Evolutionary conservation across 495 filamentous ascomycete genomes (phyloP), one percentile per base, ranked within the genome.

Genomic region (Penicillium soppii): DNA sequence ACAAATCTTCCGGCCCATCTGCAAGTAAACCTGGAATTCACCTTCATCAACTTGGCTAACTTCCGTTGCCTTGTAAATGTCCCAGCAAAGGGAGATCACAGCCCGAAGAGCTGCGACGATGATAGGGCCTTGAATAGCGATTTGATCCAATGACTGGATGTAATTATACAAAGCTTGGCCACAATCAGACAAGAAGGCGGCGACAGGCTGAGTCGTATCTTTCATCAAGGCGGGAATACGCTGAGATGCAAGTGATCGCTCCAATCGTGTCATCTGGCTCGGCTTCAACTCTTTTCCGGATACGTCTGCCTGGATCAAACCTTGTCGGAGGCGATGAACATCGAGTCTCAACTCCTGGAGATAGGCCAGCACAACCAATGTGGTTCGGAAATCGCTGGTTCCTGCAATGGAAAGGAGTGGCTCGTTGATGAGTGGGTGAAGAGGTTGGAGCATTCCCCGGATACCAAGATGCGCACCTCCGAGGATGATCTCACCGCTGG

Each of bases 231-330:
- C 75, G 19, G 80, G 77, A 21, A 86, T 77, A 8, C 79, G 77
- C 42, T 63, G 66, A 8, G 80, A 78, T 12, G 82, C 76, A 37
- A 82, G 67, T 8, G 88, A 91, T 42, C 87, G 71, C 66, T 91
- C 85, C 15, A 92, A 68, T 3, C 83, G 78, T 52, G 81, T 88
- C 76, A 89, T 77, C 39, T 82, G 73, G 7, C 80, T 82, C 21
- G 84, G 77, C 54, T 84, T 84, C 12, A 75, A 66, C 16, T 61
- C 53, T 30, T 66, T 68, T 15, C 60, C 67, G 25, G 71, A 67
- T 26, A 68, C 63, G 33, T 75, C 62, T 15, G 72, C 71, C 36
- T 52, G 58, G 16, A 64, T 36, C 48, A 77, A 57, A 10, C 56
- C 44, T 54, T 73, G 66, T 17, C 61, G 65, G 9, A 77, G 59